Conservation (phyloP, 768 basidiomycete species). For the Boletus rubescentipes region DNA sequence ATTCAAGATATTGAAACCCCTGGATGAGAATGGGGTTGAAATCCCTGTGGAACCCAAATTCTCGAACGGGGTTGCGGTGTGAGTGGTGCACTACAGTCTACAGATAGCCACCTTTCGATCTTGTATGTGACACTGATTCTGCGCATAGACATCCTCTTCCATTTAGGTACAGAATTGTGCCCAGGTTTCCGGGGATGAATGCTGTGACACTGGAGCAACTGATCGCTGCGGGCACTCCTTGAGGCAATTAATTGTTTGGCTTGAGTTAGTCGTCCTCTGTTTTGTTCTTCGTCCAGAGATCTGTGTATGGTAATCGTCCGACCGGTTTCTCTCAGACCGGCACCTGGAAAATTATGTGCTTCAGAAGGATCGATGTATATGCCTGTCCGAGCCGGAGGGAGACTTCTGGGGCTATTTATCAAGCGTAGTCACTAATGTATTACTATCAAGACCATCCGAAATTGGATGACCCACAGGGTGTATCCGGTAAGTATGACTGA, state of each 20-base stretch:
- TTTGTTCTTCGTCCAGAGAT: too few relatives aligned
- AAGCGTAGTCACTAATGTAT: too few relatives aligned
- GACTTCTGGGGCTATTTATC: too few relatives aligned
- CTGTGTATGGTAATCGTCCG: too few relatives aligned
- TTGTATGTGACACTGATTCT: background rate
- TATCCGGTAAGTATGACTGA: too few relatives aligned
- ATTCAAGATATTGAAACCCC: background rate
- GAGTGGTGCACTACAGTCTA: background rate
- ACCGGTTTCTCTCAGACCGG: too few relatives aligned
- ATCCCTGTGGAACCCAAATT: slow-evolving; percentile 8
- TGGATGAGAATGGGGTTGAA: background rate
- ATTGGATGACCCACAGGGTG: too few relatives aligned
- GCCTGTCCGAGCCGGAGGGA: too few relatives aligned
- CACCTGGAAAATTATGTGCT: too few relatives aligned
- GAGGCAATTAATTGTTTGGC: background rate
- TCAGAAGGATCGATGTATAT: too few relatives aligned
- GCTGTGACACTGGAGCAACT: background rate
- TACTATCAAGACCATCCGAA: too few relatives aligned
- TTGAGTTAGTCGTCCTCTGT: too few relatives aligned
- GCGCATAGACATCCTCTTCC: background rate
- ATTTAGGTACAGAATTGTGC: background rate
- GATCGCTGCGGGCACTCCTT: background rate
- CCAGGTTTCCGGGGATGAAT: background rate
- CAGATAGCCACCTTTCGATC: background rate
- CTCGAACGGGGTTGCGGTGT: background rate